Evolutionary conservation across 352 stramenopile species (phyloP), one percentile per base, ranked within the genome.

Genomic region (Phytophthora crassamura): DNA sequence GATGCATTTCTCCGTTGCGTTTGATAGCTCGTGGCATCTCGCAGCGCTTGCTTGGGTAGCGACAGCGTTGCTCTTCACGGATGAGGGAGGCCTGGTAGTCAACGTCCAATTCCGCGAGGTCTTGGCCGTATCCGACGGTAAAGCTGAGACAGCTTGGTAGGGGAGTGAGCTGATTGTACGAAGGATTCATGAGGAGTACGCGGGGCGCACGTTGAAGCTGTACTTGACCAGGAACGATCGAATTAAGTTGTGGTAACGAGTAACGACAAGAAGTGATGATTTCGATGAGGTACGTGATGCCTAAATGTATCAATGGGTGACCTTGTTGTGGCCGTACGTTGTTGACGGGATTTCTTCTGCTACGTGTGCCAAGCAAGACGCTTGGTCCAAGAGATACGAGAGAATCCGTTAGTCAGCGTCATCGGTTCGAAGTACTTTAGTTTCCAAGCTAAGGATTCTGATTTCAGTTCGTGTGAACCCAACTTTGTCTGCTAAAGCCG

Each of bases 11-110:
- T 0, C 74, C 74, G 7, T 75, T 82, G 25, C 69, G 55, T 51
- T 84, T 83, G 14, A 72, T 47, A 5, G 69, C 63, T 11, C 77
- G 72, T 7, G 60, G 39, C 38, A 70, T 56, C 28, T 67, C 61
- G 53, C 77, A 86, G n/a, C 65, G 52, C 51, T 86, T 86, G 64
- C 70, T 80, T 18, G 68, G 52, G 63, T 86, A 86, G 14, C 45
- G 33, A 33, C 56, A 64, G 5, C 58, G 57, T 14, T 39, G 47
- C 41, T 49, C 32, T 15, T 49, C 34, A 7, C 11, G 25, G 38
- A 16, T 16, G n/a, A n/a, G 14, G 39, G 34, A 42, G 52, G 28
- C 39, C 49, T 60, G 5, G 32, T 58, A 6, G 22, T 39, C 30
- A 18, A 18, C 16, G 16, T 52, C 32, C 28, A 68, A n/a, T 51